Base-by-base conservation (phyloP, 2,329 filamentous ascomycete genomes). In the Gliomastix tumulicola region DNA sequence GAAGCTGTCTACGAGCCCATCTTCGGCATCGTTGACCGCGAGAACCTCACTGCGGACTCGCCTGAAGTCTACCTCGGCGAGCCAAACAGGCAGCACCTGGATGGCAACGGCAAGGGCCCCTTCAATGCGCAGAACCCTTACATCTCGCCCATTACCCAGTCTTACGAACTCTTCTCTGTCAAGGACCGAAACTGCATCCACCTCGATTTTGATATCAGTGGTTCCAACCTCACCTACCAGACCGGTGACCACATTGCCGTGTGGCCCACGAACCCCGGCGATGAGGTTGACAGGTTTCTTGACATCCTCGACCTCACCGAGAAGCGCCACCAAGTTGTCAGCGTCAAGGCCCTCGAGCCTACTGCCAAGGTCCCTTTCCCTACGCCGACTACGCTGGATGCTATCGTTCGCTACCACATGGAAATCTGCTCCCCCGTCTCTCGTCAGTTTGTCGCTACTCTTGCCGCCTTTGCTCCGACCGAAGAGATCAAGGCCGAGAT, bases 301-400 rank as follows among this genome's bases (percentile, higher is more conserved):
- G 73, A 80, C 49, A 74, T 92, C 37, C 74, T 94, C 45, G 88
- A 79, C 44, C 75, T 96, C 28, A 65, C 69, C 34, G 71, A 79
- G 19, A 94, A 95, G 69, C 79, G 83, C 42, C 67, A 95, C 62
- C 73, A 72, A 2, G 90, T 97, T 39, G 81, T 98, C 59, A 80
- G 76, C 44, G 81, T 98, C 59, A 96, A 94, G 68, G 82, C 87
- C 40, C 77, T 96, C 28, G 94, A 98, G 62, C 81, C 89, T 30
- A 97, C 92, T 8, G 88, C 92, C 48, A 97, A 96, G 68, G 88
- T 98, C 32, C 92, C 92, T 7, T 97, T 98, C 69, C 94, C 94
- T 15, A 89, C 89, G 6, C 92, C 92, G 7, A 97, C 92, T 13
- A 98, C 92, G 3, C 97, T 90, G 63, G 90, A 97, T 63, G 84